Base-by-base conservation (phyloP, 2,329 filamentous ascomycete species). In the Verticillium albo-atrum region DNA sequence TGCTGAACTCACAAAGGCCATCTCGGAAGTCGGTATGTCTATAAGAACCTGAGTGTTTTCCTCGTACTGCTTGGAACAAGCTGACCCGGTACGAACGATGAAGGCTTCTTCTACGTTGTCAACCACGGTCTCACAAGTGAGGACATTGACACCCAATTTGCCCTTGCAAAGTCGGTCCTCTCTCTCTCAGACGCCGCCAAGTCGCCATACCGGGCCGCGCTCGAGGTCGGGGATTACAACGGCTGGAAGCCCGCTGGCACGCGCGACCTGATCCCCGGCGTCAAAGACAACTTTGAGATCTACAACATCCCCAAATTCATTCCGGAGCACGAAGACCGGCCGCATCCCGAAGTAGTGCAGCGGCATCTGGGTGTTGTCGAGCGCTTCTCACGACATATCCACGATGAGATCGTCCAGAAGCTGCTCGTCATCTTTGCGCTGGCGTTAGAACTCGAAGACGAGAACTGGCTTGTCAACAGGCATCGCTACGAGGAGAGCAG, bases 251-350 rank as follows among this genome's bases (percentile, higher is more conserved):
- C 81, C 4, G 75, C 76, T 1, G 81, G 80, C 0, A 58, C 56
- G 0, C 28, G 6, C 42, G 66, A 63, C 34, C 62, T 62, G 12
- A 55, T 52, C 35, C 65, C 65, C 2, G 75, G 77, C 3, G 70
- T 78, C 58, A 73, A 66, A 20, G 83, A 87, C 64, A 86, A 85
- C 61, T 75, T 84, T 30, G 79, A 87, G 64, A 79, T 86, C 1
- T 86, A 82, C 73, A 86, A 86, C 65, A 79, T 86, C 7, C 81
- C 82, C 57, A 87, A 87, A 63, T 86, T 84, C 63, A 77, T 76
- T n/a, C 70, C 72, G 3, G 68, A 75, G 59, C 77, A 80, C 64
- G 30, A 30, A 7, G 66, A 73, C n/a, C 74, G 78, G 9, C 62
- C 68, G 15, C 80, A 83, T 12, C 80, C 80, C 0, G 67, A 75